Conservation (phyloP, 2,329 filamentous ascomycete species). For the Orbilia brochopaga region DNA sequence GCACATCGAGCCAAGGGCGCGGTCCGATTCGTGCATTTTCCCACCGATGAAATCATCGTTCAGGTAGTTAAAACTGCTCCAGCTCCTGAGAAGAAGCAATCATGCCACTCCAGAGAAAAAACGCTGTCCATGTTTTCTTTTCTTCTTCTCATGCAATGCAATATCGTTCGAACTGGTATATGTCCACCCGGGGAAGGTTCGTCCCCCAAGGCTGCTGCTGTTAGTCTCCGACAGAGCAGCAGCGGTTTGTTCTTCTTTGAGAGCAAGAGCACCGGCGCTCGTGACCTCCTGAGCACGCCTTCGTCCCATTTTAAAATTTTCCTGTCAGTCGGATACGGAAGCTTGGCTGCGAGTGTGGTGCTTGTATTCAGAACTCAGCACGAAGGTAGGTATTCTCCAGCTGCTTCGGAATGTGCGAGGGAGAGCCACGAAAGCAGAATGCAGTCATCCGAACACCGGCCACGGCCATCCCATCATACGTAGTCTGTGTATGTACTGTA, state of each 20-base stretch:
- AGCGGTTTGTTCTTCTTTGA: too few relatives aligned
- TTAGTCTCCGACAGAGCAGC: too few relatives aligned
- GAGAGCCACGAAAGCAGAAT: not conserved
- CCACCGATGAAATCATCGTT: slow-evolving; percentile 48
- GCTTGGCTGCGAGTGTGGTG: not conserved
- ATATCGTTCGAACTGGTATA: slow-evolving; percentile 3
- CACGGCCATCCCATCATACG: too few relatives aligned
- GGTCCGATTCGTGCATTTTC: slow-evolving; percentile 49
- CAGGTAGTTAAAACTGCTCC: slow-evolving; percentile 16
- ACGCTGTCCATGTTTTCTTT: slow-evolving; percentile 19
- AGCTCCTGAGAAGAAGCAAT: slow-evolving; percentile 1
- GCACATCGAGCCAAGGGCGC: slow-evolving; percentile 39
- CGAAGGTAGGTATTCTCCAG: too few relatives aligned
- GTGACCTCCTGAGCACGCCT: slow-evolving; percentile 5
- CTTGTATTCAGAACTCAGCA: too few relatives aligned
- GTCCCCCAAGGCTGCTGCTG: not conserved
- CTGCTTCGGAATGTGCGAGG: not conserved
- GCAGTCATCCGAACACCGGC: not conserved
- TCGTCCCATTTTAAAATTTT: not conserved
- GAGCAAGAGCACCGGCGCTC: not conserved
- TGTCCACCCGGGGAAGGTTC: slow-evolving; percentile 11
- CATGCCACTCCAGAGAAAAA: slow-evolving; percentile 18
- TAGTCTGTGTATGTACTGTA: too few relatives aligned
- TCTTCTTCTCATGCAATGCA: not conserved
- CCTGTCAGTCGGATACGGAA: not conserved